A percentile compares a stretch with the other conserved stretches of the same genome.
Evolutionary conservation across 1,284 basidiomycete species (phyloP).

Genomic region (Melampsora abietis-canadensis): DNA sequence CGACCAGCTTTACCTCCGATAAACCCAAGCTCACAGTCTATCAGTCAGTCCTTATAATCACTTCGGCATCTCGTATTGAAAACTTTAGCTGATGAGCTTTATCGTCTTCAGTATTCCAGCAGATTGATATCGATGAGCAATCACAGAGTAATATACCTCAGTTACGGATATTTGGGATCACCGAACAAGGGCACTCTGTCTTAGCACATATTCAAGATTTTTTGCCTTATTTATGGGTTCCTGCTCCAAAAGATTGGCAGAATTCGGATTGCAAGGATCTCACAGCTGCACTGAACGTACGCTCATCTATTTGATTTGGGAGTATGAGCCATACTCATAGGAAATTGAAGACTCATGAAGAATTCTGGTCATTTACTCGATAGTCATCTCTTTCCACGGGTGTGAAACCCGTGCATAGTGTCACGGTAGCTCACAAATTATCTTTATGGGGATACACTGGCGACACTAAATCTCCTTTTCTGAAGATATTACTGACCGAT

Average conservation of each 20-base stretch:
- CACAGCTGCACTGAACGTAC: conserved; percentile 70
- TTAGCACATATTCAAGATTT: conserved; percentile 76
- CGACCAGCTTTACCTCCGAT: conserved; percentile 65
- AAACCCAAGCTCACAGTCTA: conserved; percentile 63
- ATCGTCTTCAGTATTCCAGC: conserved; percentile 66
- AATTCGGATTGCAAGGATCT: conserved; percentile 67
- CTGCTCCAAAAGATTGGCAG: conserved; percentile 75
- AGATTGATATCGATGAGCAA: conserved; percentile 82
- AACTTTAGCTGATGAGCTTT: no score
- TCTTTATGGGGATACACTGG: conserved; percentile 83
- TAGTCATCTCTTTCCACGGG: conserved; percentile 47
- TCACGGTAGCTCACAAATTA: conserved; percentile 63
- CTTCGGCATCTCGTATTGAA: conserved; percentile 47
- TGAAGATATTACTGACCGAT: conserved; percentile 73
- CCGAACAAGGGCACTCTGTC: conserved; percentile 81
- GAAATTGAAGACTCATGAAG: not conserved
- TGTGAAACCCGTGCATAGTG: conserved; percentile 47
- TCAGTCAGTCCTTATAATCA: conserved; percentile 57
- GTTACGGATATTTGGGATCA: conserved; percentile 82
- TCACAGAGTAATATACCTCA: conserved; percentile 61
- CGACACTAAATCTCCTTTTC: conserved; percentile 71
- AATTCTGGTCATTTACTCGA: not conserved
- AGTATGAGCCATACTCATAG: not conserved
- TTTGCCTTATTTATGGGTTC: conserved; percentile 83
- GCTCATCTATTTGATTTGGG: conserved; percentile 50